These are phyloP conservation scores for Boletus eberwhitei DNA, from an alignment of 768 basidiomycete species.

Conservation along the genomic window DNA sequence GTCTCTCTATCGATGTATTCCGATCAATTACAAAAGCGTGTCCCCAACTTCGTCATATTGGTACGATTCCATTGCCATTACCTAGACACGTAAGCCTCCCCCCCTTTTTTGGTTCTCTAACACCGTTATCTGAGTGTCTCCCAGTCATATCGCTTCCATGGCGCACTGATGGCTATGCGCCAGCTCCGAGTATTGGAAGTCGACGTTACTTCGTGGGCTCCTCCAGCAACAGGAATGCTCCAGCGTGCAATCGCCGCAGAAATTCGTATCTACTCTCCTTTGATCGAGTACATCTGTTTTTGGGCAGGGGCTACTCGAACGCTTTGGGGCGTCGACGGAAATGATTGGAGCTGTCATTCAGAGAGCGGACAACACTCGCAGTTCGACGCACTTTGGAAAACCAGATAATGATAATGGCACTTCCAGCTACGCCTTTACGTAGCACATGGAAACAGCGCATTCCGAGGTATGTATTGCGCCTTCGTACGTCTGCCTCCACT, in stretches of 20 bases:
- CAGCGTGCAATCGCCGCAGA: conserved; percentile 40
- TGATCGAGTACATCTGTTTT: conserved; percentile 34
- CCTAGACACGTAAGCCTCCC: conserved; percentile 33
- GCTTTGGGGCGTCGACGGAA: conserved; percentile 34
- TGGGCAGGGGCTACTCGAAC: conserved; percentile 30
- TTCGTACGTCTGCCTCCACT: conserved; percentile 23
- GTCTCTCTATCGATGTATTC: conserved; percentile 27
- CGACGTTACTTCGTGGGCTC: conserved; percentile 35
- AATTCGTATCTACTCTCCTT: conserved; percentile 36
- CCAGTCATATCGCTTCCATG: conserved; percentile 35
- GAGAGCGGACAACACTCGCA: conserved; percentile 27
- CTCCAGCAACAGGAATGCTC: conserved; percentile 26
- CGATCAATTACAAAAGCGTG: conserved; percentile 33
- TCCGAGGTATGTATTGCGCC: conserved; percentile 22
- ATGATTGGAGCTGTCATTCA: conserved; percentile 32
- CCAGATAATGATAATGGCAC: conserved; percentile 14
- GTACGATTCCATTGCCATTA: conserved; percentile 36
- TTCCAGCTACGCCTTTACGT: conserved; percentile 27
- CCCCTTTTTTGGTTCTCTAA: conserved; percentile 5
- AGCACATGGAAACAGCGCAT: conserved; percentile 14
- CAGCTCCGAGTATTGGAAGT: conserved; percentile 37
- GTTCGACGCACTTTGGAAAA: conserved; percentile 31
- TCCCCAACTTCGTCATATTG: conserved; percentile 36
- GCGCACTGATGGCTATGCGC: conserved; percentile 32
- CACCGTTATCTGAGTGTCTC: conserved; percentile 20